phyloP scores from a whole-genome alignment of 768 basidiomycete genomes.

The Boletus sp. region DNA sequence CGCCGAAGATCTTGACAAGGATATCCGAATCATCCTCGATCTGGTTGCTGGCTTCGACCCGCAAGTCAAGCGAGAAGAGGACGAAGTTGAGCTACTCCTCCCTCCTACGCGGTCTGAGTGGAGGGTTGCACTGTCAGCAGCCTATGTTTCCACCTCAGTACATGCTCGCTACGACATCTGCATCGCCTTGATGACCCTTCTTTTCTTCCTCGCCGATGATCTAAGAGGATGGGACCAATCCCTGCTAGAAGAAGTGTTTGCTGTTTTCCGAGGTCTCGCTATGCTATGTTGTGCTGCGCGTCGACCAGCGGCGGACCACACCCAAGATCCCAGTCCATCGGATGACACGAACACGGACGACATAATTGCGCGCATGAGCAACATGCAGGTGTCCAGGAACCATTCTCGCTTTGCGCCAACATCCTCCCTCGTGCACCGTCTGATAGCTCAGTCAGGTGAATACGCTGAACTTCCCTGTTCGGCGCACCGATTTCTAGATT shows the following conservation, averaged over 20 bases:
- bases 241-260: slow-evolving; percentile 69
- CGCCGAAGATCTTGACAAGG: slow-evolving; percentile 53
- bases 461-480: slow-evolving; percentile 51
- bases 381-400: slow-evolving; percentile 65
- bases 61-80: slow-evolving; percentile 72
- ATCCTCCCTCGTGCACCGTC: slow-evolving; percentile 60
- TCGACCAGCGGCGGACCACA: slow-evolving; percentile 49
- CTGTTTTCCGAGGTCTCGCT: slow-evolving; percentile 73
- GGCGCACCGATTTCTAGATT: slow-evolving; percentile 69
- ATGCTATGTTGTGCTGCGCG: slow-evolving; percentile 61
- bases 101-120: slow-evolving; percentile 58
- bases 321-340: slow-evolving; percentile 30
- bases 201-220: slow-evolving; percentile 69
- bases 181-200: slow-evolving; percentile 57
- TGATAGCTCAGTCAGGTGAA: slow-evolving; percentile 52
- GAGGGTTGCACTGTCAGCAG: slow-evolving; percentile 57
- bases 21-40: slow-evolving; percentile 58
- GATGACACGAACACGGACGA: slow-evolving; percentile 54
- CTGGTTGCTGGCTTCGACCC: slow-evolving; percentile 68
- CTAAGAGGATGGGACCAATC: slow-evolving; percentile 62
- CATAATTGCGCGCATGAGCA: slow-evolving; percentile 57
- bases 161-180: slow-evolving; percentile 75
- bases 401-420: slow-evolving; percentile 47
- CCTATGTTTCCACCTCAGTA: slow-evolving; percentile 59
- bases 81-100: slow-evolving; percentile 55